phyloP scores from a whole-genome alignment of 306 rosid species.

The Trifolium subterraneum region DNA sequence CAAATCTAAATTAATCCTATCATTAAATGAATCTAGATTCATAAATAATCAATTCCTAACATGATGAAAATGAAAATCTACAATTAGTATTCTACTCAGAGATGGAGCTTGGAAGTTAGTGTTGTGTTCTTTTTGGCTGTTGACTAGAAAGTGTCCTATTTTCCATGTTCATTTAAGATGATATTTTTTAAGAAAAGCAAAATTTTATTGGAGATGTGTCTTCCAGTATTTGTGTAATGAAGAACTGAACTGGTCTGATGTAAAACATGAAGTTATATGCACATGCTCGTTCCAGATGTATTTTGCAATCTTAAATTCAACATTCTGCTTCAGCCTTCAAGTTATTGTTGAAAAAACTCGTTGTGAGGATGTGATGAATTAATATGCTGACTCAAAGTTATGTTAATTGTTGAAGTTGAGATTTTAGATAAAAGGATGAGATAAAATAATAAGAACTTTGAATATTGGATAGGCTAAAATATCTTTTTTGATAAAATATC shows the following conservation, averaged over 20 bases:
- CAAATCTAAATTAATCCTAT: neutral
- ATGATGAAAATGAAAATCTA: neutral
- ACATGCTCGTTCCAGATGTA: neutral
- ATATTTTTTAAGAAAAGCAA: neutral
- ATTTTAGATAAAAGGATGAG: no score
- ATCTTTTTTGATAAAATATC: no score
- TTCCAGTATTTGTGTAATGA: neutral
- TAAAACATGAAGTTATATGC: neutral
- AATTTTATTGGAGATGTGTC: neutral
- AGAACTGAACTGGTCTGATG: neutral
- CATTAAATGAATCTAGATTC: neutral
- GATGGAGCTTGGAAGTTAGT: neutral
- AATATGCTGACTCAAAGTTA: no score
- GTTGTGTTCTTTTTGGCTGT: neutral
- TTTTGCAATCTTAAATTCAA: neutral
- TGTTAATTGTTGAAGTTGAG: no score
- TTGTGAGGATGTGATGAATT: no score
- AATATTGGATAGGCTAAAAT: no score
- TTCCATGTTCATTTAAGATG: neutral
- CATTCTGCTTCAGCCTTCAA: neutral
- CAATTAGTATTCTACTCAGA: neutral
- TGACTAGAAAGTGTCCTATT: conserved; percentile 2
- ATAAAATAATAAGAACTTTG: no score
- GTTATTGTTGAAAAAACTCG: neutral
- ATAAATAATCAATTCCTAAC: conserved; percentile 1